Percentiles rank a stretch among this genome's conserved stretches.
phyloP scores from a whole-genome alignment of 108 stramenopile genomes.

The Pseudonitzschia delicatissima region DNA sequence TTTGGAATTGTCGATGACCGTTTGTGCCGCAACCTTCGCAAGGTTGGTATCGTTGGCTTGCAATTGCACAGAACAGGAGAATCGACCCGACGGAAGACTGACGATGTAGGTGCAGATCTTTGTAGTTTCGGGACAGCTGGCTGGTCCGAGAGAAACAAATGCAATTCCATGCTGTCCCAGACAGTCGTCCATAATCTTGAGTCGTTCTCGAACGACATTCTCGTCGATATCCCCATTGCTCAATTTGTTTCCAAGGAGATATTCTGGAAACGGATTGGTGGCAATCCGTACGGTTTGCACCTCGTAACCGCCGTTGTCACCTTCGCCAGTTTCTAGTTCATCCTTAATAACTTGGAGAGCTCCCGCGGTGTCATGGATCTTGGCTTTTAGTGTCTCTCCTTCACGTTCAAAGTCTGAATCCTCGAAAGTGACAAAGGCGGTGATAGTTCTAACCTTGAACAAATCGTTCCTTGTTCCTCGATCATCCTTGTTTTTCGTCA shows the following conservation, averaged over 20 bases:
- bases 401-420: conserved; percentile 33
- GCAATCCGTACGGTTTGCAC: conserved; percentile 82
- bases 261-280: conserved; percentile 87
- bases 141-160: conserved; percentile 78
- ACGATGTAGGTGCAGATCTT: conserved; percentile 34
- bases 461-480: conserved; percentile 1
- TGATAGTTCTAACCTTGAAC: conserved; percentile 43
- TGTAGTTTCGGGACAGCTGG: conserved; percentile 34
- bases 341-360: not conserved
- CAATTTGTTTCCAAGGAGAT: conserved; percentile 25
- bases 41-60: conserved; percentile 34
- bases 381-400: conserved; percentile 2
- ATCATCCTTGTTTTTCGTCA: too few relatives aligned
- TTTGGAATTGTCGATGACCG: conserved; percentile 51
- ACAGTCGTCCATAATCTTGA: conserved; percentile 42
- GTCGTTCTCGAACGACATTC: conserved; percentile 1
- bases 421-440: conserved; percentile 39
- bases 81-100: conserved; percentile 30
- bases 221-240: not conserved
- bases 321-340: conserved; percentile 6
- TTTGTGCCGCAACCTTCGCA: conserved; percentile 49
- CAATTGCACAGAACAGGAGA: conserved; percentile 62
- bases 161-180: conserved; percentile 42
- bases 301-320: conserved; percentile 47
- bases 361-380: conserved; percentile 5